These are phyloP conservation scores for Penicilliopsis zonata DNA, from an alignment of 495 filamentous ascomycete species.

Conservation along the genomic window DNA sequence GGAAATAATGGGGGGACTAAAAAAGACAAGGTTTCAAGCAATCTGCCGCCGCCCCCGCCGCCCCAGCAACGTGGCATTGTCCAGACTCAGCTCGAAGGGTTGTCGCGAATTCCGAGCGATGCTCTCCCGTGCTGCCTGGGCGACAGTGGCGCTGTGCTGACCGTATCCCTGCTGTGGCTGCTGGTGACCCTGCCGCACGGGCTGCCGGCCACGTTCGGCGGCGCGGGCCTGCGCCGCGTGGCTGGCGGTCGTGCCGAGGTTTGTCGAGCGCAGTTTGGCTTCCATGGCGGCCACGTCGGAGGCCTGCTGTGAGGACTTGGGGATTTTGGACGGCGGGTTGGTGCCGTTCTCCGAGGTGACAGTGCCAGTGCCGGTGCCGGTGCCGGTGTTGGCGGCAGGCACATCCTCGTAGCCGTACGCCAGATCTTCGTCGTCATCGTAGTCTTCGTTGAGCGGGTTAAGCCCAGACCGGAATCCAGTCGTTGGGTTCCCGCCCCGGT, in stretches of 20 bases:
- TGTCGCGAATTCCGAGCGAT: slow-evolving; percentile 50
- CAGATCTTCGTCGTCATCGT: slow-evolving; percentile 47
- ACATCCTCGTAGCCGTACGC: slow-evolving; percentile 21
- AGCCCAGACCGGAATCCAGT: slow-evolving; percentile 38
- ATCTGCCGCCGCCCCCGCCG: slow-evolving; percentile 44
- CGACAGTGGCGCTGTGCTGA: slow-evolving; percentile 65
- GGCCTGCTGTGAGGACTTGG: slow-evolving; percentile 43
- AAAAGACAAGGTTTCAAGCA: slow-evolving; percentile 8
- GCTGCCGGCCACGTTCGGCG: slow-evolving; percentile 13
- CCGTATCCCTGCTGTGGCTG: slow-evolving; percentile 60
- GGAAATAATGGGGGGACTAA: not conserved
- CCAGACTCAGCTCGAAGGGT: slow-evolving; percentile 82
- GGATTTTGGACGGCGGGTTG: slow-evolving; percentile 53
- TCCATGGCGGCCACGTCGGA: slow-evolving; percentile 69
- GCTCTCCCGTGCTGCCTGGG: slow-evolving; percentile 67
- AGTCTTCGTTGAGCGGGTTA: slow-evolving; percentile 59
- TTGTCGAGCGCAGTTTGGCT: slow-evolving; percentile 71
- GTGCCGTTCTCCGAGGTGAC: slow-evolving; percentile 18
- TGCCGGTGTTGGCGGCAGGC: too few species aligned
- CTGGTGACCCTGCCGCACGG: slow-evolving; percentile 23
- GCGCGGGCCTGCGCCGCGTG: slow-evolving; percentile 48
- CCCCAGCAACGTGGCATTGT: slow-evolving; percentile 79
- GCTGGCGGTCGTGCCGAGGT: slow-evolving; percentile 42
- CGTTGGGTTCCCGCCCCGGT: slow-evolving; percentile 39
- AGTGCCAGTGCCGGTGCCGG: too few species aligned